Evolutionary conservation across 1,284 basidiomycete genomes (phyloP).

Genomic region (Heterobasidion annosum): DNA sequence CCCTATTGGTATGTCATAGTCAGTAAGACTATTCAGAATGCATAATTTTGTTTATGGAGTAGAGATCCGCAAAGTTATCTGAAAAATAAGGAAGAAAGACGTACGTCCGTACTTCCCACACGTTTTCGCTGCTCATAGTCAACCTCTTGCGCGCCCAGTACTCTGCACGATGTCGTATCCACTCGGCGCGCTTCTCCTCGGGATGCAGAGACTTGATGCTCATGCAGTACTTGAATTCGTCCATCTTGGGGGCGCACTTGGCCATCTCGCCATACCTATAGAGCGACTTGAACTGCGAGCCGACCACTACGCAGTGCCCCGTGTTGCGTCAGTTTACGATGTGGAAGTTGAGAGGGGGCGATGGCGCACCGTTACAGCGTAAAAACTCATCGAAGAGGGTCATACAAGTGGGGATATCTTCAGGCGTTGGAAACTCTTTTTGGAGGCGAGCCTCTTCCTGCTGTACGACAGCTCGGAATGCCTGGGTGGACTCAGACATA

Average conservation of each 20-base stretch:
- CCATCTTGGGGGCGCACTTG: conserved; percentile 72
- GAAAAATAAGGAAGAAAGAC: conserved; percentile 15
- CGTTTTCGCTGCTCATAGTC: conserved; percentile 80
- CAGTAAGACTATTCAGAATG: background rate
- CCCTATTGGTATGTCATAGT: conserved; percentile 9
- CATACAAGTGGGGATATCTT: conserved; percentile 79
- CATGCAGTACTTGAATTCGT: conserved; percentile 96
- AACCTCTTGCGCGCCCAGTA: conserved; percentile 82
- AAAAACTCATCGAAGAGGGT: conserved; percentile 74
- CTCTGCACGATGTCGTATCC: conserved; percentile 82
- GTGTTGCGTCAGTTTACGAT: background rate
- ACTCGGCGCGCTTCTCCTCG: conserved; percentile 72
- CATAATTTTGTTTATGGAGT: too few species aligned
- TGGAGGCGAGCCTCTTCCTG: conserved; percentile 61
- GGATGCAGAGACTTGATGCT: conserved; percentile 71
- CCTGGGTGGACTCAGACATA: background rate
- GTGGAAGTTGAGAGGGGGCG: background rate
- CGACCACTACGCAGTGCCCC: conserved; percentile 47
- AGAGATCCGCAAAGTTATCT: background rate
- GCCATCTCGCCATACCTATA: conserved; percentile 82
- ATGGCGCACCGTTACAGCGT: conserved; percentile 59
- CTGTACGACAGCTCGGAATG: conserved; percentile 40
- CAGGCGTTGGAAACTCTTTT: conserved; percentile 57
- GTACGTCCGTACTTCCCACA: conserved; percentile 85
- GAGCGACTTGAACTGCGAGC: conserved; percentile 75